Conservation (phyloP, 306 rosid species). For the Lathyrus sativus region DNA sequence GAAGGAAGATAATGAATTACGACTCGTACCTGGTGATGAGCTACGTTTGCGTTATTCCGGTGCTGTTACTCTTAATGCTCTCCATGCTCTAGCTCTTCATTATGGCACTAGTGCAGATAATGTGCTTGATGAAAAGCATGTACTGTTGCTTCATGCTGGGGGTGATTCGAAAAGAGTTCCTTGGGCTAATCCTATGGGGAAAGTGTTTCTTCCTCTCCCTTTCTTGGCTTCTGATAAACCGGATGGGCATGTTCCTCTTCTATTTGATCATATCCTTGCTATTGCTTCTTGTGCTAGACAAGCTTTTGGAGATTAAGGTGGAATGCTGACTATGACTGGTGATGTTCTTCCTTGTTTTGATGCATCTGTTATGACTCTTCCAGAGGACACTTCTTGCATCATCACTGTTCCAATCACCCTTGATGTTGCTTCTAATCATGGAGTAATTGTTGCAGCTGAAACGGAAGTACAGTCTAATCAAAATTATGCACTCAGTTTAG, state of each 20-base stretch:
- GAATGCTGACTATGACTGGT: conserved; percentile 89
- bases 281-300: conserved; percentile 93
- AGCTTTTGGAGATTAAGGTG: conserved; percentile 88
- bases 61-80: too few relatives aligned
- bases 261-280: conserved; percentile 90
- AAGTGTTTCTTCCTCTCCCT: conserved; percentile 89
- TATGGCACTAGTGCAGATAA: conserved; percentile 18
- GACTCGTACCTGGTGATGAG: too few relatives aligned
- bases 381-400: conserved; percentile 77
- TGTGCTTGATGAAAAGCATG: conserved; percentile 57
- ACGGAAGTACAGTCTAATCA: too few relatives aligned
- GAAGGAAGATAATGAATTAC: too few relatives aligned
- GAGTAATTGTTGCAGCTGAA: too few relatives aligned
- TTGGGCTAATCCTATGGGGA: conserved; percentile 98
- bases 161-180: conserved; percentile 98
- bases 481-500: too few relatives aligned
- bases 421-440: conserved; percentile 93
- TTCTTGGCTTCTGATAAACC: conserved; percentile 87
- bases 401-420: conserved; percentile 94
- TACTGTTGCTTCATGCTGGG: conserved; percentile 91
- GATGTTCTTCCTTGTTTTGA: conserved; percentile 95
- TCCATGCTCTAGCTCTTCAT: too few relatives aligned
- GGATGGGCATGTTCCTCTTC: conserved; percentile 92
- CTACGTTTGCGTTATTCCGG: too few relatives aligned
- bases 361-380: conserved; percentile 79